A percentile compares a stretch with the other conserved stretches of the same genome.
Conservation (phyloP, 805 yeast species). For the Saccharomyces jurei region DNA sequence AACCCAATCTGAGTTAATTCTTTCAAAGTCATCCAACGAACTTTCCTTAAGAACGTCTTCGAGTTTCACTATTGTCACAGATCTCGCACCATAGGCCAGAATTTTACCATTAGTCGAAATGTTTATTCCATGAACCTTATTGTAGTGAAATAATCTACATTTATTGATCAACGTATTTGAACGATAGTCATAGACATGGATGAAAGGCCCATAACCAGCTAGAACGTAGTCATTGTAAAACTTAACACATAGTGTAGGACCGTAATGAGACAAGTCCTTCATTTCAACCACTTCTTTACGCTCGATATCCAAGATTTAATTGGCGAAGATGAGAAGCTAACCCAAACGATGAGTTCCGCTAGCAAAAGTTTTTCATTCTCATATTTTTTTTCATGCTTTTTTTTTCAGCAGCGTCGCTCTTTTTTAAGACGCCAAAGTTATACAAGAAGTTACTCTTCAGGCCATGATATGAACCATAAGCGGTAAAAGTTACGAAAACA, state of each 20-base stretch:
- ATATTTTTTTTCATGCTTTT: neutral
- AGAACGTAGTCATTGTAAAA: slow-evolving; percentile 34
- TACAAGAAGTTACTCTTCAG: neutral
- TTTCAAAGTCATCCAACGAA: slow-evolving; percentile 32
- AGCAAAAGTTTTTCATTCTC: neutral
- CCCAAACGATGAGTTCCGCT: neutral
- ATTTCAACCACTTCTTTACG: slow-evolving; percentile 1
- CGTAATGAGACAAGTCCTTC: slow-evolving; percentile 33
- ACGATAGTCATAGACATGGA: slow-evolving; percentile 46
- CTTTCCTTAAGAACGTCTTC: slow-evolving; percentile 21
- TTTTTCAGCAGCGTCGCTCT: neutral
- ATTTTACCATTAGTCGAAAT: slow-evolving; percentile 30
- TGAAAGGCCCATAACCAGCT: slow-evolving; percentile 65
- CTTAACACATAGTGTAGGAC: slow-evolving; percentile 65
- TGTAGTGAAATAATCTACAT: slow-evolving; percentile 49
- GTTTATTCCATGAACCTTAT: slow-evolving; percentile 76
- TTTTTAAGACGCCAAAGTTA: neutral
- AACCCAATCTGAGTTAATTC: slow-evolving; percentile 72
- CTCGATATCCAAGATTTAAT: neutral
- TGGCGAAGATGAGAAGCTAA: neutral
- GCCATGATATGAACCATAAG: neutral
- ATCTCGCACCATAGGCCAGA: slow-evolving; percentile 64
- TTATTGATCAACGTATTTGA: slow-evolving; percentile 32
- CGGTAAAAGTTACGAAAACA: neutral
- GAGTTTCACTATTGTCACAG: slow-evolving; percentile 41